A percentile compares a stretch with the other conserved stretches of the same genome.
Evolutionary conservation across 306 rosid genomes (phyloP).

Genomic region (Gastrolobium bilobum): DNA sequence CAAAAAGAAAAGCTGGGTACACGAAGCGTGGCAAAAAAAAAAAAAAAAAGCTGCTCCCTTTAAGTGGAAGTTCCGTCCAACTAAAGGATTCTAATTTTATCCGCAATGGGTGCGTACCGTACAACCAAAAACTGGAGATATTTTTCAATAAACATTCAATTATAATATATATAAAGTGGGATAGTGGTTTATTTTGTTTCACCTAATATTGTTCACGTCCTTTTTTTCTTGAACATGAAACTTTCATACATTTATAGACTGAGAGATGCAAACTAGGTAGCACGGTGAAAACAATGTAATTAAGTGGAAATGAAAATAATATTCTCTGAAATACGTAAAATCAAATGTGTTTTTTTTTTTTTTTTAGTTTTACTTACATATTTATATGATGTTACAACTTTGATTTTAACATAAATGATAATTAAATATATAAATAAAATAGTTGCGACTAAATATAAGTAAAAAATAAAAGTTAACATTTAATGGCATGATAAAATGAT

Average conservation of each 20-base stretch:
- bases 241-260: too few species aligned
- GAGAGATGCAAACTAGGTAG: neutral
- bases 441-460: neutral
- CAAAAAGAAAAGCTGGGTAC: too few species aligned
- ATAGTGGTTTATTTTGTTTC: too few species aligned
- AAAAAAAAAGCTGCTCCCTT: conserved; percentile 37
- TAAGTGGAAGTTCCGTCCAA: conserved; percentile 49
- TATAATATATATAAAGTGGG: too few species aligned
- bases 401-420: too few species aligned
- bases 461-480: too few species aligned
- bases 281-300: neutral
- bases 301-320: neutral
- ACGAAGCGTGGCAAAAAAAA: conserved; percentile 18
- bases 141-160: neutral
- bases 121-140: neutral
- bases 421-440: neutral
- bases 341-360: too few species aligned
- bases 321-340: neutral
- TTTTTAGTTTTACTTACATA: neutral
- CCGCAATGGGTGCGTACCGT: neutral
- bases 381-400: neutral
- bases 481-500: neutral
- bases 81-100: conserved; percentile 25
- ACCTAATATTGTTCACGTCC: too few species aligned
- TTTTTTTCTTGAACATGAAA: too few species aligned